A percentile compares a stretch with the other conserved stretches of the same genome.
phyloP scores from a whole-genome alignment of 83 land plant genomes.

The Picea engelmannii region DNA sequence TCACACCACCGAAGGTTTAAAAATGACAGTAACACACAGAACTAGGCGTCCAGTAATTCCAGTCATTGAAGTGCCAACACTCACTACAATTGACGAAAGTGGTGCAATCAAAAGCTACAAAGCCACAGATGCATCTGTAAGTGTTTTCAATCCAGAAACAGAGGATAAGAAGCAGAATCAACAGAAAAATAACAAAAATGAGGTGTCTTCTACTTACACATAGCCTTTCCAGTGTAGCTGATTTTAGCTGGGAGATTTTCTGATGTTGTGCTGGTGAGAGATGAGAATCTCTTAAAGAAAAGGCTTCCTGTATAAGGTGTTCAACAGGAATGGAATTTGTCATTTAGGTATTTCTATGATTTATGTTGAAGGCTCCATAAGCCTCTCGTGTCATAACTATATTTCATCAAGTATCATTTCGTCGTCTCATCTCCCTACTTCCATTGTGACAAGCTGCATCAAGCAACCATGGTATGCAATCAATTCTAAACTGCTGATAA shows the following conservation, averaged over 20 bases:
- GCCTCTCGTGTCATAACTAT: neutral
- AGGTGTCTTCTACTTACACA: constrained; percentile 4
- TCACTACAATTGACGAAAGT: constrained; percentile 22
- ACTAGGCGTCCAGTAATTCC: constrained; percentile 55
- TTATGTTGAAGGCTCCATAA: neutral
- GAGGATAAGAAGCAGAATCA: neutral
- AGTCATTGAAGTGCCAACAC: constrained; percentile 21
- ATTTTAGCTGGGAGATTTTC: neutral
- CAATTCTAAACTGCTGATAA: neutral
- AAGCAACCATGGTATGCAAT: neutral
- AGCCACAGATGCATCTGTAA: neutral
- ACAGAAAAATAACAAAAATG: neutral
- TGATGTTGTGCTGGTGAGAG: neutral
- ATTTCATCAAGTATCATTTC: neutral
- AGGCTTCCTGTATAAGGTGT: neutral
- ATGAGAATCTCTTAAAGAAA: neutral
- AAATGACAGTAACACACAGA: constrained; percentile 70
- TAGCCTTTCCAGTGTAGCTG: neutral
- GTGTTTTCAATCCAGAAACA: constrained; percentile 3
- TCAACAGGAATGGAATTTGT: neutral
- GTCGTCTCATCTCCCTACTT: neutral
- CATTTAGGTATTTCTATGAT: neutral
- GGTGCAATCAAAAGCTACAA: constrained; percentile 11
- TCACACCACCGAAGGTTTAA: constrained; percentile 81
- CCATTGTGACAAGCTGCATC: neutral